Evolutionary conservation across 2,329 filamentous ascomycete genomes (phyloP).

Genomic region (Cytospora leucostoma): DNA sequence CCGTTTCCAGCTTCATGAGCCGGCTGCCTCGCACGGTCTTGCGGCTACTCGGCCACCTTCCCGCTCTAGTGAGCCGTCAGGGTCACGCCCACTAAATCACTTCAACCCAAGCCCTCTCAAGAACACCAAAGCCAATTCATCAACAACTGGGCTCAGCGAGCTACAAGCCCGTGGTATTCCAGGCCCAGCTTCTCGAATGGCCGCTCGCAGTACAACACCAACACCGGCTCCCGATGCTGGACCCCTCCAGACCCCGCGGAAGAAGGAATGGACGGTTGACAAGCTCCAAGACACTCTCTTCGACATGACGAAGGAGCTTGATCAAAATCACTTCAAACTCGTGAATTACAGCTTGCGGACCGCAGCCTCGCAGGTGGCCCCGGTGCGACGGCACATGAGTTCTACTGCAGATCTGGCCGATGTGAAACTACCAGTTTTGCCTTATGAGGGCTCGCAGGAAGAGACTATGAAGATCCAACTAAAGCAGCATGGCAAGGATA

Average conservation of each 20-base stretch:
- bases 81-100: conserved; percentile 12
- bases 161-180: neutral
- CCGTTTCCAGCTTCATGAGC: conserved; percentile 24
- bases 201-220: conserved; percentile 9
- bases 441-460: conserved; percentile 17
- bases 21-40: conserved; percentile 4
- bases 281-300: conserved; percentile 46
- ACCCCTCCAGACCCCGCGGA: conserved; percentile 36
- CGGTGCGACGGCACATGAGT: conserved; percentile 43
- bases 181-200: neutral
- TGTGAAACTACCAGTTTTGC: conserved; percentile 35
- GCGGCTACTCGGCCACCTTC: conserved; percentile 12
- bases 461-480: conserved; percentile 50
- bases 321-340: conserved; percentile 48
- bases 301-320: conserved; percentile 46
- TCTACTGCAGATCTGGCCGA: conserved; percentile 52
- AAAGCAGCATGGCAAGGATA: conserved; percentile 52
- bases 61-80: conserved; percentile 18
- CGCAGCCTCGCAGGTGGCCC: conserved; percentile 41
- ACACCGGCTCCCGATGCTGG: conserved; percentile 11
- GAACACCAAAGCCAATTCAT: neutral
- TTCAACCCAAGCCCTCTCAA: conserved; percentile 15
- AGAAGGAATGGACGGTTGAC: conserved; percentile 45
- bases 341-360: conserved; percentile 49
- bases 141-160: conserved; percentile 1